Base-by-base conservation (phyloP, 2,329 filamentous ascomycete genomes). In the Volutella citrinella region DNA sequence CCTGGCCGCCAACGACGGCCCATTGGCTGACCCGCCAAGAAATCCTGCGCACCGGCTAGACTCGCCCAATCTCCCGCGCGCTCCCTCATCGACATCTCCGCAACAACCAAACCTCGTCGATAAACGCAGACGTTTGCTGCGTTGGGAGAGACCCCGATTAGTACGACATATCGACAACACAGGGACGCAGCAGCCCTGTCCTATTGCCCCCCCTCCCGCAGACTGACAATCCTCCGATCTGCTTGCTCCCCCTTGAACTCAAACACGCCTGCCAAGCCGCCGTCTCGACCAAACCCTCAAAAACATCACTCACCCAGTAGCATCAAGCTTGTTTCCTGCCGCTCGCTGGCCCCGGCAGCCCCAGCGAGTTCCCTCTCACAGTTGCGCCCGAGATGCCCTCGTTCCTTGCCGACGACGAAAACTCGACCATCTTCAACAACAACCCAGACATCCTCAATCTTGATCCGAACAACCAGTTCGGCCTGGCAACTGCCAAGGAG, bases 311-410 rank as follows among this genome's bases (percentile, higher is more conserved):
- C 39, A 37, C 21, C 30, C 30, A 40, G 39, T 38, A 54, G 42
- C 39, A 52, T 47, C 37, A 51, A 54, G n/a, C n/a, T n/a, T n/a
- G n/a, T n/a, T n/a, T n/a, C n/a, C 43, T 42, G 41, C 36, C 46
- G 34, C 50, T 51, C 42, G 46, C 42, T 45, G 46, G 46, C 43
- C 30, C 40, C 39, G 38, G 35, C 46, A 28, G 37, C 32, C 30
- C 51, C 38, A 42, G 48, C 30, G 48, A 49, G 41, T 34, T 39
- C 29, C 14, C 21, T 18, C 32, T 55, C 28, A 26, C 57, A n/a
- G n/a, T n/a, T 26, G 39, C 38, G 19, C 57, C 67, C 58, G 60
- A 60, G 49, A 77, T 77, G 73, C 73, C 73, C 64, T 74, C 72
- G 46, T 76, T 74, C 56, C 54, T 75, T 46, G 64, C 65, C 55